Evolutionary conservation across 805 yeast species (phyloP), one percentile per base, ranked within the genome.

Genomic region (Zygoascus tannicola): DNA sequence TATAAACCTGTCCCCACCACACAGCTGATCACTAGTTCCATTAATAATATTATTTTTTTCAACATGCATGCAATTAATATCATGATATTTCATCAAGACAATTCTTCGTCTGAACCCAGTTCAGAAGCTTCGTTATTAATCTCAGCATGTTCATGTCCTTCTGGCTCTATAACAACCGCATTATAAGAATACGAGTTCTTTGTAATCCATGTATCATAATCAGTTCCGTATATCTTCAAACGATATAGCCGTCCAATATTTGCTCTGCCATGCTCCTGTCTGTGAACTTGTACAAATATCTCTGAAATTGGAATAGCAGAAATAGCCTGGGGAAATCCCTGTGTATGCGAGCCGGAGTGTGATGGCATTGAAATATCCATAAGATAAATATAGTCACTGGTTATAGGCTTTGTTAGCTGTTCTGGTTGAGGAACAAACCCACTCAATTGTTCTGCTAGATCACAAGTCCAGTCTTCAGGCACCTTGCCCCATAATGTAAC

Each of bases 1-100:
- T 50, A n/a, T 50, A 33, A 45, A 7, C 22, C 23, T 8, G 15
- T 8, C 12, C 8, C 15, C 8, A 12, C 7, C 22, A 3, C 15
- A 15, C 26, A 21, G 38, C 38, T 8, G 10, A 20, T n/a, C 26
- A n/a, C n/a, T n/a, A n/a, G n/a, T n/a, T n/a, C n/a, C n/a, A n/a
- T n/a, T n/a, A n/a, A n/a, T n/a, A n/a, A n/a, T n/a, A n/a, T n/a
- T n/a, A n/a, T n/a, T n/a, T n/a, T n/a, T n/a, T n/a, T n/a, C 30
- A 26, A 26, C 12, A 26, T 26, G 10, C 7, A 26, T 12, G 12
- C 7, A 26, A 26, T 26, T 12, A 26, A 26, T 8, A 26, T 8
- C 7, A 26, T 26, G 12, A 26, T 26, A 26, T 8, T 26, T 8
- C 7, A 26, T 8, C 12, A 26, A 26, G 7, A 26, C 30, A 26